phyloP scores from a whole-genome alignment of 352 stramenopile species.

The Pythium plurisporium region DNA sequence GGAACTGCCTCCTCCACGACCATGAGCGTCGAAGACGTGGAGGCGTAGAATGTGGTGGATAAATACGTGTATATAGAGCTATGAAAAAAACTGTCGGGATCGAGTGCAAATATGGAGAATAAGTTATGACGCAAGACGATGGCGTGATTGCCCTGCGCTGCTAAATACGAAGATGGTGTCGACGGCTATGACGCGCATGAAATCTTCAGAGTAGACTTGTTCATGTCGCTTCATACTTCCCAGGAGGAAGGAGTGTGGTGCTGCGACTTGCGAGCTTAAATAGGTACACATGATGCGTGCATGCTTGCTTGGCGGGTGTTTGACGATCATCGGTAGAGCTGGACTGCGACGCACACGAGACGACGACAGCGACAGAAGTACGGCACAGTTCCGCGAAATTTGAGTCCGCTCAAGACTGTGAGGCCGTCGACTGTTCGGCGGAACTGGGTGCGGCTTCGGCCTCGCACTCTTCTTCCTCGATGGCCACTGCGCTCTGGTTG shows the following conservation, averaged over 20 bases:
- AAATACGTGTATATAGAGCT: slow-evolving; percentile 2
- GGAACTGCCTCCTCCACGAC: background rate
- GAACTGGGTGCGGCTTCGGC: too few species aligned
- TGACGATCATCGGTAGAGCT: background rate
- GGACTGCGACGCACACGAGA: background rate
- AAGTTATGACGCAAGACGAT: background rate
- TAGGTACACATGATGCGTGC: background rate
- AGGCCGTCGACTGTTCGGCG: background rate
- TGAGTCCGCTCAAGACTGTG: background rate
- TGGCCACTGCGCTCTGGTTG: slow-evolving; percentile 38
- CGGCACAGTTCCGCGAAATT: too few species aligned
- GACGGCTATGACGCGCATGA: background rate
- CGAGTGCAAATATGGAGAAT: too few species aligned
- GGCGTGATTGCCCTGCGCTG: background rate
- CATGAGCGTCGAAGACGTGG: slow-evolving; percentile 9
- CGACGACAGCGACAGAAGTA: background rate
- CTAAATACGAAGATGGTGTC: background rate
- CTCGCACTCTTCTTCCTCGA: slow-evolving; percentile 27
- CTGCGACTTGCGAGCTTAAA: slow-evolving; percentile 1
- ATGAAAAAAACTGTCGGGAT: too few species aligned
- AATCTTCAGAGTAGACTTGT: background rate
- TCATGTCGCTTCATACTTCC: too few species aligned
- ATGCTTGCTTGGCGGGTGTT: background rate
- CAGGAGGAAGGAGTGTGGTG: background rate
- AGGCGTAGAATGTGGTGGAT: background rate